Percentiles rank a stretch among this genome's conserved stretches.
phyloP scores from a whole-genome alignment of 169 alveolate species.

The Plasmodium gaboni region DNA sequence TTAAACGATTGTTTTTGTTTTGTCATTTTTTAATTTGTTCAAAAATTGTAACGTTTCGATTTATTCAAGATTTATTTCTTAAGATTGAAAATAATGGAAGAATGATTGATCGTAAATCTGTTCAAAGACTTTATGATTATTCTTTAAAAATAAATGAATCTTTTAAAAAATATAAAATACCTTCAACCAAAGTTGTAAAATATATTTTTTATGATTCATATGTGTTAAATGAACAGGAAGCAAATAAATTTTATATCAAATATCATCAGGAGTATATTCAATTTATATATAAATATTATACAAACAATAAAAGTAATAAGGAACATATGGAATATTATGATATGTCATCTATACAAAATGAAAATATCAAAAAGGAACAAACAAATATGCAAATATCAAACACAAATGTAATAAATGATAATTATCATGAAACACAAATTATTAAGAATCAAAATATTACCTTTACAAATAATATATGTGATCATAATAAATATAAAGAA shows the following conservation, averaged over 20 bases:
- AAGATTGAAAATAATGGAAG: slow-evolving; percentile 52
- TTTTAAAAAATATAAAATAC: slow-evolving; percentile 55
- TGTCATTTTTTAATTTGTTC: slow-evolving; percentile 62
- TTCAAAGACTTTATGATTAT: slow-evolving; percentile 55
- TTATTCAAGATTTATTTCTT: slow-evolving; percentile 54
- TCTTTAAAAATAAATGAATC: slow-evolving; percentile 54
- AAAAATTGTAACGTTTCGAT: slow-evolving; percentile 65
- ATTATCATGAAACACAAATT: no score
- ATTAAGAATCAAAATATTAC: no score
- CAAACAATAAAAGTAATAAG: slow-evolving; percentile 13
- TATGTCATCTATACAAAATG: not conserved
- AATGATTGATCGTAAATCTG: slow-evolving; percentile 57
- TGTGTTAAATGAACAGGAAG: slow-evolving; percentile 40
- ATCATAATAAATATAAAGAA: no score
- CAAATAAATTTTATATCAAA: slow-evolving; percentile 48
- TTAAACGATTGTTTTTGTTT: slow-evolving; percentile 61
- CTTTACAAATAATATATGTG: no score
- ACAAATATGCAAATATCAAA: not conserved
- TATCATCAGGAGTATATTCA: slow-evolving; percentile 44
- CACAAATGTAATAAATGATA: not conserved
- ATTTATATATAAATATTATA: slow-evolving; percentile 26
- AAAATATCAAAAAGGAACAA: no score
- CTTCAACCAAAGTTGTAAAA: slow-evolving; percentile 37
- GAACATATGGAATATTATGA: slow-evolving; percentile 35
- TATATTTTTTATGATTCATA: slow-evolving; percentile 67